A percentile compares a stretch with the other conserved stretches of the same genome.
Evolutionary conservation across 768 basidiomycete genomes (phyloP).

Genomic region (Trametes maxima): DNA sequence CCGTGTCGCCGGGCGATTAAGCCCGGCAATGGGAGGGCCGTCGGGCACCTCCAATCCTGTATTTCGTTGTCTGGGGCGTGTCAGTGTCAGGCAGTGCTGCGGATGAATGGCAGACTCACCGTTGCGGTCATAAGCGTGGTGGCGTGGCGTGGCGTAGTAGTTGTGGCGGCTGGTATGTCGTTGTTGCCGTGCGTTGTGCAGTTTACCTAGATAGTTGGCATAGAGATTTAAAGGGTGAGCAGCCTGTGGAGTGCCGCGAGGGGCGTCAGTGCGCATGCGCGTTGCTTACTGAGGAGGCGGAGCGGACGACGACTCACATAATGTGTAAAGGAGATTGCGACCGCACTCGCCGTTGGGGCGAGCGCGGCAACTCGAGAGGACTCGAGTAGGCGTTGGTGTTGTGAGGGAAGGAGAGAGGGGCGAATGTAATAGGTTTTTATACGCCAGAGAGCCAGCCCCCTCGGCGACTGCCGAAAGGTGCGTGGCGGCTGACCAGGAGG

Average conservation of each 20-base stretch:
- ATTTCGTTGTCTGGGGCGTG: no score
- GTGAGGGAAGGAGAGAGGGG: not conserved
- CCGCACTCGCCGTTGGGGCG: not conserved
- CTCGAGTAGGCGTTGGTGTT: not conserved
- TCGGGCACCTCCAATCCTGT: no score
- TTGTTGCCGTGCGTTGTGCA: no score
- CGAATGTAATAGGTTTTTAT: not conserved
- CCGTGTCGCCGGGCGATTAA: no score
- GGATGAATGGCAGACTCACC: no score
- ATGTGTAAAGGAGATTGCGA: not conserved
- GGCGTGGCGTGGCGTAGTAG: no score
- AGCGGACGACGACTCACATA: not conserved
- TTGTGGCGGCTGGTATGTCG: no score
- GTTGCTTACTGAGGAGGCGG: not conserved
- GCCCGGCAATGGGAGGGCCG: no score
- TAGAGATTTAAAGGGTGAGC: not conserved
- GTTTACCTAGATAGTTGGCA: no score
- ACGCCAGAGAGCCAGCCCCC: not conserved
- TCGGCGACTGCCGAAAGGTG: not conserved
- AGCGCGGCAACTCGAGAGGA: not conserved
- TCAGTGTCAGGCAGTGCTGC: no score
- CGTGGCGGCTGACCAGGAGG: not conserved
- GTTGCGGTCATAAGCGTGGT: no score
- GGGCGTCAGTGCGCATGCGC: not conserved
- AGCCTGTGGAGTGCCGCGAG: not conserved